These are phyloP conservation scores for Xylaria hypoxylon DNA, from an alignment of 2,329 filamentous ascomycete species.

Conservation along the genomic window DNA sequence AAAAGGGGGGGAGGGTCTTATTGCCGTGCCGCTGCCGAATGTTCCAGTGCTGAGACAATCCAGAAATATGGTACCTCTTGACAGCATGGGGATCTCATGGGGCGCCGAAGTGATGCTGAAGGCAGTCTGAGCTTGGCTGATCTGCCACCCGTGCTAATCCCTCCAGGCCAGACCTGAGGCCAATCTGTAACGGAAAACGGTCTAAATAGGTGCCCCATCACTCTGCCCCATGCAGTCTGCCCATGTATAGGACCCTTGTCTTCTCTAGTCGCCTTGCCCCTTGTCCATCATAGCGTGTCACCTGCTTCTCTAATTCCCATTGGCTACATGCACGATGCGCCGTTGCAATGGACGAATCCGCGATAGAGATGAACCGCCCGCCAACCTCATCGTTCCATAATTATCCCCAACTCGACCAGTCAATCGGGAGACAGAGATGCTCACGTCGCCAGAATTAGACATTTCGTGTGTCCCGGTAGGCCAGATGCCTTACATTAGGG, in stretches of 20 bases:
- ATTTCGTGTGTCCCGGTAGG: conserved; percentile 4
- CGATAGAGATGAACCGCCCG: conserved; percentile 47
- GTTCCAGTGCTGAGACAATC: conserved; percentile 1
- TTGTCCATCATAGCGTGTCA: conserved; percentile 37
- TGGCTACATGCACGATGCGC: conserved; percentile 43
- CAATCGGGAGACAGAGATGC: conserved; percentile 36
- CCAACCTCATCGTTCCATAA: conserved; percentile 43
- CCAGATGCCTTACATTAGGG: conserved; percentile 28
- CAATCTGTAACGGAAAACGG: conserved; percentile 37
- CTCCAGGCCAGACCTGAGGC: conserved; percentile 32
- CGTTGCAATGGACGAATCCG: conserved; percentile 47
- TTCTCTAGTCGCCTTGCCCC: conserved; percentile 21
- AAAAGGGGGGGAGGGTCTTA: not conserved
- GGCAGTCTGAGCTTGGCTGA: conserved; percentile 21
- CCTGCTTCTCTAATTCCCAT: conserved; percentile 38
- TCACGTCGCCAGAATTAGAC: conserved; percentile 33
- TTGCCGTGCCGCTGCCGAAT: not conserved
- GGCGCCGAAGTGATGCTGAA: conserved; percentile 1
- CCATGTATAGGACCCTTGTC: conserved; percentile 23
- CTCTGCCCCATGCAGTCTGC: conserved; percentile 12
- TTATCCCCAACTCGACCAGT: conserved; percentile 42
- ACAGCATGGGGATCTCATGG: conserved; percentile 22
- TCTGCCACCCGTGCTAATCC: conserved; percentile 32
- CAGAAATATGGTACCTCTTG: not conserved
- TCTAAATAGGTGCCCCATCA: not conserved